A percentile compares a stretch with the other conserved stretches of the same genome.
Conservation (phyloP, 169 alveolate genomes). For the Cryptosporidium bovis region DNA sequence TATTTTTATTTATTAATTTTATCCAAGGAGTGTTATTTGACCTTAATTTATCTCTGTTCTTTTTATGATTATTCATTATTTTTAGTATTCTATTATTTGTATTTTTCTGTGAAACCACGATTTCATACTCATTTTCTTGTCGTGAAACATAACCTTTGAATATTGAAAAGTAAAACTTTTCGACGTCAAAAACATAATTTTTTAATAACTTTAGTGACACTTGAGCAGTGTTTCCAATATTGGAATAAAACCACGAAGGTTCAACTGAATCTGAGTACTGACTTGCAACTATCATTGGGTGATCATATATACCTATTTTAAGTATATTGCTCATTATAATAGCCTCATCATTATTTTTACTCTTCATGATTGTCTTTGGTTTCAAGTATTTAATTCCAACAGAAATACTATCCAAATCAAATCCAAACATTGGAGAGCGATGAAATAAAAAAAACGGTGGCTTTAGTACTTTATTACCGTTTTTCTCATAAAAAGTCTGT, state of each 20-base stretch:
- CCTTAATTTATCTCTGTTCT: background rate
- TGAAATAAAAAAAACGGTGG: conserved; percentile 61
- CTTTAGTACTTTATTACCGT: background rate
- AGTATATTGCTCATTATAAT: conserved; percentile 16
- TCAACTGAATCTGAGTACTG: conserved; percentile 37
- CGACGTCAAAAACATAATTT: conserved; percentile 58
- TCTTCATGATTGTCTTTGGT: conserved; percentile 1
- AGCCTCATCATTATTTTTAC: background rate
- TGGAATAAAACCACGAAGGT: conserved; percentile 73
- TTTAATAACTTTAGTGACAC: conserved; percentile 47
- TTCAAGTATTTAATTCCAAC: conserved; percentile 31
- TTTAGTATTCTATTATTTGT: background rate
- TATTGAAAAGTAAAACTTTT: conserved; percentile 56
- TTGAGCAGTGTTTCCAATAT: conserved; percentile 47
- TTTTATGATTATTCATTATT: background rate
- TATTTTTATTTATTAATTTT: background rate
- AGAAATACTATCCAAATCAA: conserved; percentile 46
- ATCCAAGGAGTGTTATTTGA: conserved; percentile 31
- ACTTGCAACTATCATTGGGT: conserved; percentile 54
- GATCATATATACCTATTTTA: conserved; percentile 65
- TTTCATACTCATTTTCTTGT: conserved; percentile 71
- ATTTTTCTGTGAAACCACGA: conserved; percentile 51
- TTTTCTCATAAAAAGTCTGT: conserved; percentile 21
- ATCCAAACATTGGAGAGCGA: conserved; percentile 12
- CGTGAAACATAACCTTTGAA: conserved; percentile 67